Evolutionary conservation across 441 rosid genomes (phyloP), one percentile per base, ranked within the genome.

Genomic region (Populus hybrid): DNA sequence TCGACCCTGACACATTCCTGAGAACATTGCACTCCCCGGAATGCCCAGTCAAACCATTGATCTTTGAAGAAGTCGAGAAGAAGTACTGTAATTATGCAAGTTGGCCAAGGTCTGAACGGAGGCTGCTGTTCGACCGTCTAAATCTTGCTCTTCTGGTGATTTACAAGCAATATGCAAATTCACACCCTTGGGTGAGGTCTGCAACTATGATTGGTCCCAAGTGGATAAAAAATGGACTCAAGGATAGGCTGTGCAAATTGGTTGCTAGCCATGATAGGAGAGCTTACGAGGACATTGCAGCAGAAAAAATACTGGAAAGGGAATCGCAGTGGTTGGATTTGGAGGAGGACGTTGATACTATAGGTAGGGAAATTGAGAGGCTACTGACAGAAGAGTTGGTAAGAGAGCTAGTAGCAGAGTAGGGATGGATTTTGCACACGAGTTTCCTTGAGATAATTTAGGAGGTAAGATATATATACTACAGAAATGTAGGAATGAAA

Each of bases 41-140:
- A 53, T 81, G 86, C 79, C 94, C 97, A 0, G 84, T 92, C 79
- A 91, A 82, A 69, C 93, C 92, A 26, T 46, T 69, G 18, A 81
- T 92, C 68, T 97, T 94, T 4, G 91, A 93, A 73, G 90, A 90
- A 81, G 89, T 94, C 1, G 99, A 97, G 88, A 88, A 91, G 81
- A 86, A 85, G 76, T 89, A 89, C 81, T 65, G 78, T 5, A 57
- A 66, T 69, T 70, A 72, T 72, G 70, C 77, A 50, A 77, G 85
- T 69, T 86, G 89, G 79, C 79, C 85, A 10, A 89, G 88, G 84
- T 67, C 89, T 11, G 98, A 92, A 67, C 86, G 99, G 76, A 89
- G 82, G 79, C 86, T 94, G 53, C 85, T 92, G 5, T 97, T 93
- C 10, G 94, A 97, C 74, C 86, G 84, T 5, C 82, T 94, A 73